Evolutionary conservation across 2,329 filamentous ascomycete genomes (phyloP), one percentile per base, ranked within the genome.

Genomic region (Neoascochyta sp.): DNA sequence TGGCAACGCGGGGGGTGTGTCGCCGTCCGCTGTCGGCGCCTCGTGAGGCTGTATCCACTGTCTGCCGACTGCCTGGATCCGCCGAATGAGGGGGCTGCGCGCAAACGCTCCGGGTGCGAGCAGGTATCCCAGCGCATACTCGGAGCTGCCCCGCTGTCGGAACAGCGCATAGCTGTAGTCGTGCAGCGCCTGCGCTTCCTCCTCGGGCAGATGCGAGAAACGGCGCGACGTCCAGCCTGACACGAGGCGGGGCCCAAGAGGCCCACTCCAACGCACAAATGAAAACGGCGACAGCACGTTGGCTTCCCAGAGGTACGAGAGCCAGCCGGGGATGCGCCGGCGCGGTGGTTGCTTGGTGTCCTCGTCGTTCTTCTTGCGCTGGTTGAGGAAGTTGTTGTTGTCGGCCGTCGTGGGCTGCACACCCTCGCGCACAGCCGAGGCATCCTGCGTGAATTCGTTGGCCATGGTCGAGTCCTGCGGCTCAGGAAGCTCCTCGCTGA

Each of bases 161-260:
- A 98, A 98, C 22, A 98, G 81, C 7, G 85, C 86, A 64, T 96
- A 98, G 13, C 87, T 81, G 65, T 98, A 98, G 54, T 89, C 81
- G 65, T 98, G 92, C 3, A 98, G 74, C 1, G 85, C 83, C 47
- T 87, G 78, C 4, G 85, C 81, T 65, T 98, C 90, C 4, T 80
- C 78, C 1, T 73, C 61, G 0, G 88, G 89, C 0, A 98, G 73
- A 57, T 95, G 88, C 24, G 85, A 87, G 67, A 98, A 98, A 19
- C 92, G 81, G 12, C 92, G 80, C 10, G 83, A 87, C 7, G 87
- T 95, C 92, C 92, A 98, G 35, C 88, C 89, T 0, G 88, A 95
- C 1, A 95, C 87, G 19, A 98, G 79, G 14, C 89, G 80, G 3
- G 92, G 92, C 0, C 92, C 92, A 1, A 98, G 69, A 0, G 92